Evolutionary conservation across 2,329 filamentous ascomycete genomes (phyloP).

Genomic region (Xenoacremonium recifei): DNA sequence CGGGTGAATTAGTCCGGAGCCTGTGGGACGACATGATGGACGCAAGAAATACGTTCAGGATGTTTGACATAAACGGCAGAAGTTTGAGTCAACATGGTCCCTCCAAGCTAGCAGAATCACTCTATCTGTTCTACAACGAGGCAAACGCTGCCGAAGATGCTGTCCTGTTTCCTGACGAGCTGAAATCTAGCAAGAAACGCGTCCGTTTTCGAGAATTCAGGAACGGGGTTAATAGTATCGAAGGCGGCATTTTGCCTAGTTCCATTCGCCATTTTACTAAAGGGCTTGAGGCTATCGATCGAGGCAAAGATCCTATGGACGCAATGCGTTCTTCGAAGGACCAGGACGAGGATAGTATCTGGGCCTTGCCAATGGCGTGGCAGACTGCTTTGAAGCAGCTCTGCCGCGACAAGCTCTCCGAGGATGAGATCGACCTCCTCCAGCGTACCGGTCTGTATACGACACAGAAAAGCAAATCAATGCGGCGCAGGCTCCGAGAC

Average conservation of each 20-base stretch:
- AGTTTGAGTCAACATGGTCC: conserved; percentile 5
- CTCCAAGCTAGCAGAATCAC: conserved; percentile 1
- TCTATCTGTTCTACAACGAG: conserved; percentile 27
- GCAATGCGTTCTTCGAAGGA: conserved; percentile 5
- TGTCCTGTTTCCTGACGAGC: conserved; percentile 26
- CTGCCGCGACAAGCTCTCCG: not conserved
- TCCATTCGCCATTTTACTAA: conserved; percentile 8
- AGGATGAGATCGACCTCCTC: conserved; percentile 9
- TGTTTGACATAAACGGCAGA: conserved; percentile 10
- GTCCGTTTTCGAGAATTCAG: conserved; percentile 20
- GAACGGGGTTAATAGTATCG: conserved; percentile 21
- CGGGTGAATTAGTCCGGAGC: conserved; percentile 19
- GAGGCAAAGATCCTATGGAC: conserved; percentile 8
- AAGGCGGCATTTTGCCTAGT: conserved; percentile 13
- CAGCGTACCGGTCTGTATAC: conserved; percentile 6
- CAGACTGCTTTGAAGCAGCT: conserved; percentile 16
- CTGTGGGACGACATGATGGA: conserved; percentile 23
- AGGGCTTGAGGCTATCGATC: conserved; percentile 10
- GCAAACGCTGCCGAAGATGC: conserved; percentile 21
- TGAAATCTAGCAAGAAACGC: conserved; percentile 7
- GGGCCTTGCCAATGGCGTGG: conserved; percentile 22
- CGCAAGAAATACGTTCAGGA: conserved; percentile 12
- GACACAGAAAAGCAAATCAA: not conserved
- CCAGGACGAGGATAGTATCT: conserved; percentile 13
- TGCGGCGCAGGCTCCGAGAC: conserved; percentile 5